Base-by-base conservation (phyloP, 345 rosid genomes). In the Hibiscus trionum region DNA sequence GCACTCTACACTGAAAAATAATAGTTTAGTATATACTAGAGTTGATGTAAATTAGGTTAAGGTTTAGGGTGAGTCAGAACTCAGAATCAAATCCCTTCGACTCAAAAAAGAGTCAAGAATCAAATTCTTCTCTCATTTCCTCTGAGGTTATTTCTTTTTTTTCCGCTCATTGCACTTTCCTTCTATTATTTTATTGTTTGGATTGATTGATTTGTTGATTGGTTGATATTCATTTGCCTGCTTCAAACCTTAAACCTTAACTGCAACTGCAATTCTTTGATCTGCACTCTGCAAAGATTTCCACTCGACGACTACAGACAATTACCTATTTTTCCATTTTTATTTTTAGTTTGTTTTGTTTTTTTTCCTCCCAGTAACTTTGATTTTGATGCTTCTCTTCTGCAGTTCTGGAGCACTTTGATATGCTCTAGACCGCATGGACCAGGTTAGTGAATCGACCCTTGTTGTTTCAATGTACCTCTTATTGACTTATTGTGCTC, bases 371-470 rank as follows among this genome's bases (percentile, higher is more conserved):
- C n/a, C 21, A 31, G 44, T 5, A 61, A 16, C 21, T 16, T 64
- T 5, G 68, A 21, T 21, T 46, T 66, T 39, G 16, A 19, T 64
- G 17, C 31, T 39, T 64, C 52, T 39, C 31, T 64, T 66, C 56
- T 46, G 70, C 37, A 52, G 19, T 52, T 52, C 21, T 46, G 55
- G 56, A 46, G 56, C 70, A 24, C 19, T 66, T 44, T 21, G 11
- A 15, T 66, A 19, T 66, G 33, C 35, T 16, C 33, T 66, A 52
- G 56, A 66, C 39, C 4, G 29, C 70, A 66, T 66, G 70, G 70
- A 66, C 19, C 70, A 66, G 70, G 70, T 46, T 66, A 12, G 19
- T 35, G 68, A 37, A 63, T 17, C 68, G 10, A 37, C 68, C 16
- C 68, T 46, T 26, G 56, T 66, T 52, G 15, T 66, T 66, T 46